phyloP scores from a whole-genome alignment of 2,329 filamentous ascomycete species.

The Colletotrichum scovillei region DNA sequence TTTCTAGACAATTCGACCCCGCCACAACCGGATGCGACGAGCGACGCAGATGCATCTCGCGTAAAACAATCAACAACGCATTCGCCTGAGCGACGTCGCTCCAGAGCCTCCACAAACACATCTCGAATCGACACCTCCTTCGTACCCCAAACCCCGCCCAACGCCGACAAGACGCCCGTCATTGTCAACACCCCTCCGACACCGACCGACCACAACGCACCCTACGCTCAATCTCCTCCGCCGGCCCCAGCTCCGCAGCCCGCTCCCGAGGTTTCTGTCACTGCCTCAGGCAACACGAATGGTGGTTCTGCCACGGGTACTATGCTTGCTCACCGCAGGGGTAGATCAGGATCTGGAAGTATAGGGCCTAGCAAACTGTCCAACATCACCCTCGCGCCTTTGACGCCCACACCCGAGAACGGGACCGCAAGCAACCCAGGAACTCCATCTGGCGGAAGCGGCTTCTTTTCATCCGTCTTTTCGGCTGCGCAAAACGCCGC shows the following conservation, averaged over 20 bases:
- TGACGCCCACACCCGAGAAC: conserved; percentile 81
- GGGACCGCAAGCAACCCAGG: conserved; percentile 56
- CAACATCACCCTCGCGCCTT: conserved; percentile 75
- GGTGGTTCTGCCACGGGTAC: conserved; percentile 73
- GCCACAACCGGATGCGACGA: conserved; percentile 24
- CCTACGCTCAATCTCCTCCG: conserved; percentile 11
- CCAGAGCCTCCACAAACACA: conserved; percentile 29
- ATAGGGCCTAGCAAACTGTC: conserved; percentile 88
- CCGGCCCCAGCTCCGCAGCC: conserved; percentile 30
- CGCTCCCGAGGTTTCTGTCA: conserved; percentile 40
- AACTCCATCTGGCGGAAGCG: conserved; percentile 64
- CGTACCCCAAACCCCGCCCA: conserved; percentile 34
- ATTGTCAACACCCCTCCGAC: conserved; percentile 77
- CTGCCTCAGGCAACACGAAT: conserved; percentile 50
- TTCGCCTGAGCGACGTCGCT: conserved; percentile 29
- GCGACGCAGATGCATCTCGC: conserved; percentile 19
- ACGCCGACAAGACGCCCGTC: conserved; percentile 57
- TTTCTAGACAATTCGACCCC: conserved; percentile 6
- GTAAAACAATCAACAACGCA: conserved; percentile 26
- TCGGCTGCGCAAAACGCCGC: conserved; percentile 94
- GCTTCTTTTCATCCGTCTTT: conserved; percentile 95
- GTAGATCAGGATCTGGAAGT: conserved; percentile 63
- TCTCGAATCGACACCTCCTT: conserved; percentile 41
- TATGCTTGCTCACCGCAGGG: conserved; percentile 76
- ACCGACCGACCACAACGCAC: conserved; percentile 58